Percentiles rank a stretch among this genome's conserved stretches.
Evolutionary conservation across 176 grass and related monocot genomes (phyloP).

Genomic region (Themeda triandra): DNA sequence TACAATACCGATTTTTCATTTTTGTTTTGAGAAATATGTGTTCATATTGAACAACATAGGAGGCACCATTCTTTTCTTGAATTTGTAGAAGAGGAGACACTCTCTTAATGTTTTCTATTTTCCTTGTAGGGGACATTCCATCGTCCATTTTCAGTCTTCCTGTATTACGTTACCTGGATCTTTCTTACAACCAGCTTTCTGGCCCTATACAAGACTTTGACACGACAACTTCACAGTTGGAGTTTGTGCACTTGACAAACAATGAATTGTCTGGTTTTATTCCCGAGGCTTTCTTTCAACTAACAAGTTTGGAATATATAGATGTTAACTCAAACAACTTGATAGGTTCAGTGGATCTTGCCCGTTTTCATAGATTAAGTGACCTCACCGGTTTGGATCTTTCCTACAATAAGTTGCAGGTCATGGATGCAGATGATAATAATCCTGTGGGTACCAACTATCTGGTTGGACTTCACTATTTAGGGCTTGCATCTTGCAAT

Average conservation of each 20-base stretch:
- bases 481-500: conserved; percentile 18
- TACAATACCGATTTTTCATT: too few relatives aligned
- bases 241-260: too few relatives aligned
- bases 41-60: not conserved
- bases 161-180: not conserved
- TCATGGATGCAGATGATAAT: too few relatives aligned
- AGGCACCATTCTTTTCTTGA: not conserved
- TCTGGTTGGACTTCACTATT: not conserved
- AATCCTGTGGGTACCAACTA: not conserved
- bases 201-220: not conserved
- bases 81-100: not conserved
- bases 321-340: too few relatives aligned
- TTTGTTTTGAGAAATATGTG: too few relatives aligned
- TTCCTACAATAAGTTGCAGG: too few relatives aligned
- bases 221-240: not conserved
- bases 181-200: not conserved
- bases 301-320: too few relatives aligned
- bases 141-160: not conserved
- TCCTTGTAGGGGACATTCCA: not conserved
- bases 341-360: too few relatives aligned
- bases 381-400: too few relatives aligned
- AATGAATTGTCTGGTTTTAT: too few relatives aligned
- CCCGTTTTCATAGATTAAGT: too few relatives aligned
- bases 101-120: not conserved
- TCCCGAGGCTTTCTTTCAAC: too few relatives aligned